Conservation (phyloP, 257 asterid genomes). For the Anisodus acutangulus region DNA sequence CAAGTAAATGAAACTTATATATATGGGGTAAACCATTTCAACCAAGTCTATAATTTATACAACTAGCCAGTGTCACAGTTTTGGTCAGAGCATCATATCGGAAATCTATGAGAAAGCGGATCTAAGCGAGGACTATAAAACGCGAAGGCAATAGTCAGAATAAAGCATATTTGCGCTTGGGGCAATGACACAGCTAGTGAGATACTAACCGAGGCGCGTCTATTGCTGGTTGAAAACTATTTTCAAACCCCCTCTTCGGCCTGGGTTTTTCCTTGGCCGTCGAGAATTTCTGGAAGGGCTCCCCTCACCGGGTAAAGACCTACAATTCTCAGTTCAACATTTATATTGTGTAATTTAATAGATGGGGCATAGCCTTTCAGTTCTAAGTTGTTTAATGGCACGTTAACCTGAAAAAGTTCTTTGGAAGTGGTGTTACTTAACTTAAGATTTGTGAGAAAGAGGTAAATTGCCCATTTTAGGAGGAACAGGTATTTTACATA, state of each 20-base stretch:
- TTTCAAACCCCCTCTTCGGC: neutral
- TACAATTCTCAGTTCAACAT: neutral
- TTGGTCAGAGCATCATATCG: neutral
- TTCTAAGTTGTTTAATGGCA: too few species aligned
- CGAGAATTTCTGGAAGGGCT: conserved; percentile 21
- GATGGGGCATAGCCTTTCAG: too few species aligned
- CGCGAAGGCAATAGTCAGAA: accelerated
- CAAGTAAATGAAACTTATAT: too few species aligned
- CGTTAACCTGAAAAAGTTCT: too few species aligned
- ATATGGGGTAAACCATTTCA: too few species aligned
- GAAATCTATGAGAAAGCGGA: neutral
- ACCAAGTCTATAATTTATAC: too few species aligned
- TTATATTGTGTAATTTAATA: neutral
- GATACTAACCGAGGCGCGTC: neutral
- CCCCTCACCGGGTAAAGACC: neutral
- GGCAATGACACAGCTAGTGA: conserved; percentile 32
- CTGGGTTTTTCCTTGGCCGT: neutral
- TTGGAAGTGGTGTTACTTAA: too few species aligned
- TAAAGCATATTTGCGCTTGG: conserved; percentile 6
- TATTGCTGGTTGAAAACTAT: too few species aligned
- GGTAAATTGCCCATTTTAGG: too few species aligned
- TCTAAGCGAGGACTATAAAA: neutral
- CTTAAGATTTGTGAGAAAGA: too few species aligned
- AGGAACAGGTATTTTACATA: too few species aligned
- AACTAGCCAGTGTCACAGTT: neutral